phyloP scores from a whole-genome alignment of 805 yeast genomes.

The Millerozyma miso region DNA sequence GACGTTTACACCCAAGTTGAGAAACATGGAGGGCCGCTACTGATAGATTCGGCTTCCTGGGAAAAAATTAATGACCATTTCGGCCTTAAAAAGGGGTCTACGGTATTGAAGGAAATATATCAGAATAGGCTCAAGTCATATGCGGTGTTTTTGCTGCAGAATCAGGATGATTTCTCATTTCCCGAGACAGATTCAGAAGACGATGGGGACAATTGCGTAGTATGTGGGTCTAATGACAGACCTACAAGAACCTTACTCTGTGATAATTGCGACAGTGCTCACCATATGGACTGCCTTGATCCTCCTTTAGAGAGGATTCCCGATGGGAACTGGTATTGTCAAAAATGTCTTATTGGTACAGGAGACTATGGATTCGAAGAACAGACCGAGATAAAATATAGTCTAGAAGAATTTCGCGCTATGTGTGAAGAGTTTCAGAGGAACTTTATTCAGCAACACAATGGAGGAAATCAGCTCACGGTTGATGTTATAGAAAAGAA shows the following conservation, averaged over 20 bases:
- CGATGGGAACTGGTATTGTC: constrained; percentile 71
- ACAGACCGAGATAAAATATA: constrained; percentile 45
- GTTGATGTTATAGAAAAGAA: constrained; percentile 51
- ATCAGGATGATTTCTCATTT: constrained; percentile 21
- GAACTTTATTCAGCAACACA: constrained; percentile 35
- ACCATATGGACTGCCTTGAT: constrained; percentile 63
- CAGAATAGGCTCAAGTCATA: constrained; percentile 23
- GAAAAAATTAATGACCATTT: constrained; percentile 19
- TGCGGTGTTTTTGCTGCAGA: constrained; percentile 27
- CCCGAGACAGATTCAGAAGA: constrained; percentile 29
- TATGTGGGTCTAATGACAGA: constrained; percentile 45
- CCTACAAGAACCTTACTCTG: constrained; percentile 55
- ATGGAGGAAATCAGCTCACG: constrained; percentile 26
- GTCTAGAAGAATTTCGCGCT: constrained; percentile 56
- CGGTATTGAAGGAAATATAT: constrained; percentile 21
- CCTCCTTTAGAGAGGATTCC: constrained; percentile 55
- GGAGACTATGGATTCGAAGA: constrained; percentile 89
- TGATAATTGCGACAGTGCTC: constrained; percentile 68
- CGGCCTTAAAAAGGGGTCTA: constrained; percentile 14
- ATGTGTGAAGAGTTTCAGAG: constrained; percentile 48
- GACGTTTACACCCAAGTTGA: constrained; percentile 36
- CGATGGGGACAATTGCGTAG: constrained; percentile 37
- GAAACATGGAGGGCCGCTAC: constrained; percentile 16
- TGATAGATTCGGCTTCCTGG: constrained; percentile 19
- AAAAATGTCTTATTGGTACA: constrained; percentile 77